These are phyloP conservation scores for Scutellospora calospora DNA, from an alignment of 371 early-diverging fungal species.

Conservation along the genomic window DNA sequence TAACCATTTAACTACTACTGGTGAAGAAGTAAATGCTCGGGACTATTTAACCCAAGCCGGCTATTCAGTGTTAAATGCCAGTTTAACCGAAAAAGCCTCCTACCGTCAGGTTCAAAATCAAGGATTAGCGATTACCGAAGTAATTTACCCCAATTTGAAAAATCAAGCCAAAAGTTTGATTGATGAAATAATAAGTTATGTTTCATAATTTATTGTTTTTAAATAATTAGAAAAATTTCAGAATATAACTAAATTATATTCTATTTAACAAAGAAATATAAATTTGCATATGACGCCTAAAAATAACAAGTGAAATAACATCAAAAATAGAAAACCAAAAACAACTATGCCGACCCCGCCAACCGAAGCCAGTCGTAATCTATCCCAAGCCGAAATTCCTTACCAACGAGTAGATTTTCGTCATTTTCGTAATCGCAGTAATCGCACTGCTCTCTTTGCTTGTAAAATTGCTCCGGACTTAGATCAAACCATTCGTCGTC, in stretches of 20 bases:
- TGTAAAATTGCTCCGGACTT: neutral
- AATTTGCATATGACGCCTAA: too few species aligned
- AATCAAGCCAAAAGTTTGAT: neutral
- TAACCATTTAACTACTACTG: slow-evolving; percentile 4
- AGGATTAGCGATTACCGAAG: slow-evolving; percentile 19
- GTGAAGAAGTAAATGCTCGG: neutral
- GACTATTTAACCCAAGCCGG: neutral
- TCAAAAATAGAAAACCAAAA: slow-evolving; percentile 2
- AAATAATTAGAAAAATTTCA: too few species aligned
- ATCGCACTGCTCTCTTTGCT: neutral
- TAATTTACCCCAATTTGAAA: neutral
- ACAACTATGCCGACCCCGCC: neutral
- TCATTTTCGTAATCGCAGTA: neutral
- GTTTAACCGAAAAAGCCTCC: neutral
- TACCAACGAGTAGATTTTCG: neutral
- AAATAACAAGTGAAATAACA: too few species aligned
- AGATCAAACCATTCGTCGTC: neutral
- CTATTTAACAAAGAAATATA: too few species aligned
- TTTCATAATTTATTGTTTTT: neutral
- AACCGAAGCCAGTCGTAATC: neutral
- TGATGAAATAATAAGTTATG: neutral
- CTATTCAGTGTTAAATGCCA: neutral
- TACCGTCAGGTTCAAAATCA: slow-evolving; percentile 27
- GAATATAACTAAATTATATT: too few species aligned
- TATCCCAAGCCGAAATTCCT: slow-evolving; percentile 1